phyloP scores from a whole-genome alignment of 495 filamentous ascomycete genomes.

The Aspergillus asperescens region DNA sequence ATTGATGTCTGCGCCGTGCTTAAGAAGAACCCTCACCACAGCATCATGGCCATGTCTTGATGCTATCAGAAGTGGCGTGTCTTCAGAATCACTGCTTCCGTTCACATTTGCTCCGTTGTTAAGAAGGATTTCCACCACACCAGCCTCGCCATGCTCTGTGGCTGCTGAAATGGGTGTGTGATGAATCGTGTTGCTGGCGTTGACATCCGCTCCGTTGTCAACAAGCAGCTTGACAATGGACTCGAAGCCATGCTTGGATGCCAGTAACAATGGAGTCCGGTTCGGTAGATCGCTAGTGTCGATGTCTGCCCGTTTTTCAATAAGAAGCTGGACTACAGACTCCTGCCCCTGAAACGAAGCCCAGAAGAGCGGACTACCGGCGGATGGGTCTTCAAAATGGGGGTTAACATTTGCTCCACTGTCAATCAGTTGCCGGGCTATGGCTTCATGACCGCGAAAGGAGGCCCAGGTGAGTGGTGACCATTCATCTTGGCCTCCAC shows the following conservation, averaged over 20 bases:
- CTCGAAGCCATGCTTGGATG: no score
- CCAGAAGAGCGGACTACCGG: not conserved
- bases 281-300: no score
- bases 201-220: constrained; percentile 1
- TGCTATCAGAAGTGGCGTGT: not conserved
- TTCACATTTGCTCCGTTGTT: constrained; percentile 10
- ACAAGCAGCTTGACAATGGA: constrained; percentile 21
- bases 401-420: not conserved
- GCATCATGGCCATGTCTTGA: not conserved
- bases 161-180: constrained; percentile 9
- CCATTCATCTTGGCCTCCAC: constrained; percentile 2
- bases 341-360: not conserved
- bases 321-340: not conserved
- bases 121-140: constrained; percentile 5
- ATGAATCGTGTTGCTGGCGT: not conserved
- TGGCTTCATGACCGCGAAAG: not conserved
- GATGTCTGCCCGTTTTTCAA: no score
- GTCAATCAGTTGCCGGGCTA: not conserved
- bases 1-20: not conserved
- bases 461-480: not conserved
- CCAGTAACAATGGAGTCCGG: no score
- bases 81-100: constrained; percentile 7
- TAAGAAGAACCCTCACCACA: not conserved
- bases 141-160: not conserved
- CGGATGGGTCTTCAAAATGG: not conserved